Evolutionary conservation across 495 filamentous ascomycete species (phyloP).

Genomic region (Aspergillus saccharolyticus): DNA sequence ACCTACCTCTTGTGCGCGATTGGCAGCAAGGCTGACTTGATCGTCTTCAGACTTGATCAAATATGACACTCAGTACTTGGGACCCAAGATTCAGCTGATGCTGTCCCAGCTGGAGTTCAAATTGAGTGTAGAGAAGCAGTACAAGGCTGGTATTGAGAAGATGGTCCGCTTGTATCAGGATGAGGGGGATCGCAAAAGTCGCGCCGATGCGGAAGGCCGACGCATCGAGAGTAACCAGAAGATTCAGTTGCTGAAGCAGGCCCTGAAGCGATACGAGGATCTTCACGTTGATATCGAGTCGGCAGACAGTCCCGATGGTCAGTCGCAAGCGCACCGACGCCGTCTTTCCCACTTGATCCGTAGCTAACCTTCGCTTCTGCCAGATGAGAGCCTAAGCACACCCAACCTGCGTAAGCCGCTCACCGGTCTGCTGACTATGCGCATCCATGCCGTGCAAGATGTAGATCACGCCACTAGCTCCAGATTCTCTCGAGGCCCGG

Average conservation of each 20-base stretch:
- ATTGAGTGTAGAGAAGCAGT: constrained; percentile 97
- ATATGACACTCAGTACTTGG: constrained; percentile 93
- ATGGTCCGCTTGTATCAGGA: constrained; percentile 98
- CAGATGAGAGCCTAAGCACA: constrained; percentile 94
- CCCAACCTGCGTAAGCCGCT: constrained; percentile 92
- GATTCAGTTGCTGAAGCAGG: constrained; percentile 91
- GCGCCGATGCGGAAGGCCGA: constrained; percentile 80
- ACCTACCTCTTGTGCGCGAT: not conserved
- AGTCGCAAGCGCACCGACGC: constrained; percentile 11
- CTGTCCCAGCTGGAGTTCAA: constrained; percentile 98
- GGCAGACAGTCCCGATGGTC: constrained; percentile 78
- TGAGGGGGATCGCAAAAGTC: constrained; percentile 96
- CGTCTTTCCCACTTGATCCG: not conserved
- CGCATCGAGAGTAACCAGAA: constrained; percentile 95
- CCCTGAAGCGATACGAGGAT: constrained; percentile 94
- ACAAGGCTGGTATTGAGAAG: constrained; percentile 98
- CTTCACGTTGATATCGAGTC: constrained; percentile 92
- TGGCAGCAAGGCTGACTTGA: constrained; percentile 3
- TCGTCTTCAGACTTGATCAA: constrained; percentile 80
- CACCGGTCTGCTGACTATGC: constrained; percentile 80
- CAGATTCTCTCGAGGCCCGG: constrained; percentile 81
- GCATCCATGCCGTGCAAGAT: constrained; percentile 83
- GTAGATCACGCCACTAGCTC: constrained; percentile 89
- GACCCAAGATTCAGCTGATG: constrained; percentile 98
- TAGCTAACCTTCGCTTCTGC: constrained; percentile 7